Evolutionary conservation across 1,284 basidiomycete species (phyloP).

Genomic region (Tilletia walkeri): DNA sequence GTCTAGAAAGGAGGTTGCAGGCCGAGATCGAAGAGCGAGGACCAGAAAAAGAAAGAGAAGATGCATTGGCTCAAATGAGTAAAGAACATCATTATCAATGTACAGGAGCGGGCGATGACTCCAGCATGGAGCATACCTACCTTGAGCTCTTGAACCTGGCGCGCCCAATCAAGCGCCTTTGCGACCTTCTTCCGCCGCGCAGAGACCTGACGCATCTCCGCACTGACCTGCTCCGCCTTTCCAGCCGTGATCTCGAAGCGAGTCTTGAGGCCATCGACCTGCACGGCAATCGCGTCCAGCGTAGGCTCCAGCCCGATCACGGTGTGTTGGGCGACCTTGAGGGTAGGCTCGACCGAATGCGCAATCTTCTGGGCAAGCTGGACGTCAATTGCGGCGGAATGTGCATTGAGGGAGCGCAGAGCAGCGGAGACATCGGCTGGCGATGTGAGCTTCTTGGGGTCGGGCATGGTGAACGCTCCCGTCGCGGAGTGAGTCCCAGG

Average conservation of each 20-base stretch:
- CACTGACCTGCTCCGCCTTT: slow-evolving; percentile 85
- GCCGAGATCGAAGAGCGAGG: background rate
- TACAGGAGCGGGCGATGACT: background rate
- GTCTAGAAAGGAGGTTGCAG: slow-evolving; percentile 60
- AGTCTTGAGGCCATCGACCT: slow-evolving; percentile 64
- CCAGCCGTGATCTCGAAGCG: slow-evolving; percentile 70
- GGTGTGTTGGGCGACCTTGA: background rate
- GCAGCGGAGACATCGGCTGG: slow-evolving; percentile 1
- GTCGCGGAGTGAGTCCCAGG: background rate
- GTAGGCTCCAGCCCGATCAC: slow-evolving; percentile 17
- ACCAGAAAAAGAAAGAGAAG: background rate
- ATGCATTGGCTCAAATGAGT: background rate
- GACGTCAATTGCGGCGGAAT: slow-evolving; percentile 73
- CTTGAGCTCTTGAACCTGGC: slow-evolving; percentile 85
- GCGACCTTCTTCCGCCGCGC: slow-evolving; percentile 84
- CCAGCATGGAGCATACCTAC: slow-evolving; percentile 57
- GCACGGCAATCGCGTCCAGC: slow-evolving; percentile 61
- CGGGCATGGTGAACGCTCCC: background rate
- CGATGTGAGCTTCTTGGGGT: slow-evolving; percentile 9
- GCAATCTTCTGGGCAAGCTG: slow-evolving; percentile 64
- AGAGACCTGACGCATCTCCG: slow-evolving; percentile 79
- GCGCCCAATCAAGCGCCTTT: slow-evolving; percentile 78
- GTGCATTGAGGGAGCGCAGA: slow-evolving; percentile 64
- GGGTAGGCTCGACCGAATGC: background rate
- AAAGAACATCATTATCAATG: no score